Evolutionary conservation across 23 red algal species (phyloP).

Genomic region (Agarophyton chilense): DNA sequence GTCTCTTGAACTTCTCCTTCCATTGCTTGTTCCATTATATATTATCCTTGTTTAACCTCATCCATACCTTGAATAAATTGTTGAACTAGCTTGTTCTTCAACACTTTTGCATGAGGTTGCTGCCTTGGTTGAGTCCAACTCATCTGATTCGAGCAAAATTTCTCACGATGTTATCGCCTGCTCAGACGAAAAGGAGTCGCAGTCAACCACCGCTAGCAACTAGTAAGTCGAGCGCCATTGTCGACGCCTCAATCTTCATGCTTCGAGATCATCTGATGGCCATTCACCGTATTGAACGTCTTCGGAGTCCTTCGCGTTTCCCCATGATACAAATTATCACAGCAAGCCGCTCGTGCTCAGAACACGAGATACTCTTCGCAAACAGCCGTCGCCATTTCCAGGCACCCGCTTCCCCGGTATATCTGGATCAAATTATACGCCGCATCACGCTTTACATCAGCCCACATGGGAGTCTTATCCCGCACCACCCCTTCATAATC

Average conservation of each 20-base stretch:
- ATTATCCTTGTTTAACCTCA: background rate
- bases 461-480: background rate
- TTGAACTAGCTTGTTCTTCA: constrained; percentile 1
- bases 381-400: constrained; percentile 17
- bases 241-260: too few species aligned
- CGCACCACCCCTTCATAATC: background rate
- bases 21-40: background rate
- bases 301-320: too few species aligned
- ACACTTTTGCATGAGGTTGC: background rate
- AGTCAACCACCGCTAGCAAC: background rate
- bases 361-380: constrained; percentile 28
- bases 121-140: too few species aligned
- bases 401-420: constrained; percentile 19
- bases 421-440: constrained; percentile 69
- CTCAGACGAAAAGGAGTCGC: too few species aligned
- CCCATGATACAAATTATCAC: too few species aligned
- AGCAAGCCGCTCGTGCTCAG: background rate
- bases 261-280: too few species aligned
- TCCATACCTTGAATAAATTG: background rate
- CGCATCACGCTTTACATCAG: constrained; percentile 51
- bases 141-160: too few species aligned
- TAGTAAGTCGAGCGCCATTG: background rate
- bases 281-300: too few species aligned
- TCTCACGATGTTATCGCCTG: too few species aligned
- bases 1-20: background rate